Evolutionary conservation across 2,329 filamentous ascomycete species (phyloP), one percentile per base, ranked within the genome.

Genomic region (Dactylellina haptotyla): DNA sequence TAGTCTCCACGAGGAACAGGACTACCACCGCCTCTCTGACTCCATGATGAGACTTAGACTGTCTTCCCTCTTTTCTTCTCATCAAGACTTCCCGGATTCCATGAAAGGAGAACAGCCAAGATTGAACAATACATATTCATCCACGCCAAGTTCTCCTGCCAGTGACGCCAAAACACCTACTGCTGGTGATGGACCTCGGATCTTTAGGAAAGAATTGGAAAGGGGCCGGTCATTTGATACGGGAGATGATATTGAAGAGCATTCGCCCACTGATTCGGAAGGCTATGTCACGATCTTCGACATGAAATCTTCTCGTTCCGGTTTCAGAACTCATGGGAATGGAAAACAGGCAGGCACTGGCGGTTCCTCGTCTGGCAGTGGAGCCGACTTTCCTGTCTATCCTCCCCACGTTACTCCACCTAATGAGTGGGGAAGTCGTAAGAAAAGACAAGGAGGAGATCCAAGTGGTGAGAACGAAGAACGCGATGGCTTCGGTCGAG

Each of bases 361-460:
- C 18, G 14, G 37, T 8, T 28, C 18, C 12, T 46, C 51, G 18
- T 32, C 32, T 6, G 30, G 28, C 18, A 25, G n/a, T 4, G 45
- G 66, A 39, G n/a, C 16, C 10, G 23, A 20, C 14, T n/a, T 34
- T 37, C 58, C 66, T 18, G 46, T 9, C 4, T 64, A 58, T 20
- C 66, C 58, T 23, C 1, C 25, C 23, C 28, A 71, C 9, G 58
- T 71, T 26, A 53, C 18, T 8, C 67, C 59, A 12, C 67, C 67
- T n/a, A 2, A 28, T 16, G 10, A 30, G 12, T 73, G 67, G 67
- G 67, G 67, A 32, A 48, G 28, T 8, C 39, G 59, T 14, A 20
- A 30, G 10, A 20, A 37, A 10, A 39, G 28, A 26, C 28, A 50
- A 39, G 43, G 50, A 23, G 37, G 45, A 8, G 18, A 20, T 16